A percentile compares a stretch with the other conserved stretches of the same genome.
Evolutionary conservation across 2,329 filamentous ascomycete genomes (phyloP).

Genomic region (Diaporthe sp.): DNA sequence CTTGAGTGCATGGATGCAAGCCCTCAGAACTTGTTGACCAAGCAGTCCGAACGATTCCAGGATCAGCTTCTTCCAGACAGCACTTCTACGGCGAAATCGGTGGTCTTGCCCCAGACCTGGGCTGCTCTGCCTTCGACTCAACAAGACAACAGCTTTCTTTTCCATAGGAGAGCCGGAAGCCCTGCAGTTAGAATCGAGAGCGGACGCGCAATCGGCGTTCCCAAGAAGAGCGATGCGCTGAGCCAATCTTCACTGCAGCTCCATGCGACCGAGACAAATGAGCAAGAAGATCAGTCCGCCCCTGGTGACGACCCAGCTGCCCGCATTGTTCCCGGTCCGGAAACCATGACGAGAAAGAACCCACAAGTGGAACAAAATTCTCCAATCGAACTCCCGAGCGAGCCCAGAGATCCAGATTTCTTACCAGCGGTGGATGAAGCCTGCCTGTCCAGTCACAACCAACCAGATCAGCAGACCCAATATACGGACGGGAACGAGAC

Average conservation of each 20-base stretch:
- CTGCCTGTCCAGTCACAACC: not conserved
- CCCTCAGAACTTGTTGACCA: not conserved
- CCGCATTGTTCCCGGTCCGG: not conserved
- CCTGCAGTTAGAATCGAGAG: not conserved
- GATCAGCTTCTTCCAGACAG: not conserved
- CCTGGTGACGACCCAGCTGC: not conserved
- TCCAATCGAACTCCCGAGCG: not conserved
- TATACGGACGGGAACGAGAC: not conserved
- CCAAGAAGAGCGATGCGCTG: not conserved
- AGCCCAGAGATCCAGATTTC: not conserved
- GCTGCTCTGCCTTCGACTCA: slow-evolving; percentile 35
- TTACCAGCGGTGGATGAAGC: not conserved
- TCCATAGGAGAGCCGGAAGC: slow-evolving; percentile 39
- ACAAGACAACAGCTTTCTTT: slow-evolving; percentile 47
- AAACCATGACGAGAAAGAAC: not conserved
- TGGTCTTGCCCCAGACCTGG: not conserved
- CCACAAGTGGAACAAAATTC: not conserved
- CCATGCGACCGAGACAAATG: not conserved
- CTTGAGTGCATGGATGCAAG: not conserved
- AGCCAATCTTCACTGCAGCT: not conserved
- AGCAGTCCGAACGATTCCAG: not conserved
- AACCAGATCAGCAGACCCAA: not conserved
- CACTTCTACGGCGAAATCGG: not conserved
- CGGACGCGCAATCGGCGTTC: not conserved
- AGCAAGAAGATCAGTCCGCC: not conserved